Conservation (phyloP, 1,139 yeast genomes). For the Debaryomyces psychrophilus region DNA sequence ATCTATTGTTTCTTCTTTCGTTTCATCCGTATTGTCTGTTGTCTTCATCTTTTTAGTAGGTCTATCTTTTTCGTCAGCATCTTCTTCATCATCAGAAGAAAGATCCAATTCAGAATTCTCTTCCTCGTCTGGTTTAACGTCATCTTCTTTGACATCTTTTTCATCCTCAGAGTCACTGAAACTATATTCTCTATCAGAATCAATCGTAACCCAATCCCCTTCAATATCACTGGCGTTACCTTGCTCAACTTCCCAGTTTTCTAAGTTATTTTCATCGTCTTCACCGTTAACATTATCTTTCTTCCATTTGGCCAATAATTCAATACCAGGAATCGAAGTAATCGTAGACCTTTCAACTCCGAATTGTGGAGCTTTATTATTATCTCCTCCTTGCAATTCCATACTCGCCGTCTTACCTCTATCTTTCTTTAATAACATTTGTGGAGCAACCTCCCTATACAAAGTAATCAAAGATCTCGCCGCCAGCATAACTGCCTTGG, state of each 20-base stretch:
- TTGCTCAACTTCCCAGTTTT: conserved; percentile 50
- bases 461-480: conserved; percentile 86
- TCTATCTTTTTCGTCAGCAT: conserved; percentile 29
- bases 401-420: conserved; percentile 91
- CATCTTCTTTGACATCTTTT: conserved; percentile 33
- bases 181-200: conserved; percentile 61
- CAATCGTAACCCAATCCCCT: conserved; percentile 64
- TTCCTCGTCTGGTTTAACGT: conserved; percentile 35
- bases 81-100: conserved; percentile 38
- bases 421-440: conserved; percentile 86
- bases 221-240: conserved; percentile 57
- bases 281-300: conserved; percentile 55
- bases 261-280: conserved; percentile 43
- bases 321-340: conserved; percentile 85
- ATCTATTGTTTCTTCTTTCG: conserved; percentile 21
- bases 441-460: conserved; percentile 94
- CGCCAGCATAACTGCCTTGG: conserved; percentile 93
- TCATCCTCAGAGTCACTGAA: conserved; percentile 50
- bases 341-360: conserved; percentile 70
- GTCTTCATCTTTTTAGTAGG: conserved; percentile 31
- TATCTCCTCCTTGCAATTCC: conserved; percentile 63
- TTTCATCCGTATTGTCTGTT: conserved; percentile 24
- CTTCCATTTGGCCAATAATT: conserved; percentile 86
- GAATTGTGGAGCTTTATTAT: conserved; percentile 56
- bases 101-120: conserved; percentile 49